Base-by-base conservation (phyloP, 2,329 filamentous ascomycete genomes). In the Acephala macrosclerotiorum region DNA sequence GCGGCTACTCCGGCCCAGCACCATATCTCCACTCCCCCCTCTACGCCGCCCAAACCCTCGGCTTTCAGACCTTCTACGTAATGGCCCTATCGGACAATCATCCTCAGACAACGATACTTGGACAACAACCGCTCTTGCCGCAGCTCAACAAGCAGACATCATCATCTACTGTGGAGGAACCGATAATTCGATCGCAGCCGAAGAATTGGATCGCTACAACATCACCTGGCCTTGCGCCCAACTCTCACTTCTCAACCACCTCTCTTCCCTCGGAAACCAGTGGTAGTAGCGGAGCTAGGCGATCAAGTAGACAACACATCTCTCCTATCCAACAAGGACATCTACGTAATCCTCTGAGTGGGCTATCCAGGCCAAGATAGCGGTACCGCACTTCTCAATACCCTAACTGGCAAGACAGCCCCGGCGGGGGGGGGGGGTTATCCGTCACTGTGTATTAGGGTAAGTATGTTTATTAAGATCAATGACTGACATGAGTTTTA, bases 351-450 rank as follows among this genome's bases (percentile, higher is more conserved):
- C 0, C 70, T 89, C 0, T 89, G 87, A 86, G 84, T 79, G 0
- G 85, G 86, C 0, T 89, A 87, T 63, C 87, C 87, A 0, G 86
- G 87, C 1, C 86, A 89, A 74, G 82, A 83, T 40, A 87, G 87
- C 16, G 87, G 87, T 2, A 75, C 77, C 6, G 87, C 86, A 0
- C 72, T 89, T 12, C 76, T 87, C 57, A 80, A 87, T 65, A 78
- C 88, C 61, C 70, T 89, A 33, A 83, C 80, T 7, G 87, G 87
- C 1, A 77, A 76, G 2, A 75, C 73, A 2, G 78, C 83, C 0
- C 84, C 84, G 1, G 86, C 85, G 8, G 86, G 84, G 1, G 78
- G 8, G 86, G 84, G 1, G 78, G 86, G 42, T 73, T 88, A 4
- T 83, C 85, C 0, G 76, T 83, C 1, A 88, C 86, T 0, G 81